Evolutionary conservation across 306 rosid species (phyloP), one percentile per base, ranked within the genome.

Genomic region (Dalbergia oliveri): DNA sequence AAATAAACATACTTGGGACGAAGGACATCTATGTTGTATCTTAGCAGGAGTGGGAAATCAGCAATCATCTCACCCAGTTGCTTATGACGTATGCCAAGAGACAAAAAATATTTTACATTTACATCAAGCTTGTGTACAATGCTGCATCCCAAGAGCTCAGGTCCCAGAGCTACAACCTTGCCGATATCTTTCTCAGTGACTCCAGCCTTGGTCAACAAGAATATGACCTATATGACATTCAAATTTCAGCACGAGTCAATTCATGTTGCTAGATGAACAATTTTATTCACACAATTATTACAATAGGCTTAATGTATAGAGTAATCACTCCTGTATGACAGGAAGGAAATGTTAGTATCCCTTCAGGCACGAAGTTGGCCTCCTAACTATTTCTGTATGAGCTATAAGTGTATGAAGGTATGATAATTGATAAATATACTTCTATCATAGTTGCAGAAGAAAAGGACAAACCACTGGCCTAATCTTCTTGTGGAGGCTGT

Each of bases 91-190:
- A 94, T 93, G 63, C 97, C 97, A 54, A 94, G 97, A 39, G 99
- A 94, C 60, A 90, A 82, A 88, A 84, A 87, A 82, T 93, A 94
- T 81, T 93, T 91, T 31, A 94, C 87, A 76, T 86, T 88, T 61
- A 85, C 82, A 78, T 94, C 97, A 41, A 94, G 97, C 88, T 94
- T 94, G 50, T 89, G 89, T 34, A 81, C 88, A 59, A 93, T 88
- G 88, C 88, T 85, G 87, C 94, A 94, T 61, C 97, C 97, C 81
- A 93, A 84, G 80, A 94, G 97, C 87, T 94, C 97, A 16, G 97
- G 97, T 81, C 89, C 97, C 84, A 89, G 73, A 79, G 99, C 99
- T 72, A 94, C 66, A 49, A 88, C 94, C 87, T 94, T 93, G 72
- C 81, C 94, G 73, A 94, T 91, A 79, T 90, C 89, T 75, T 35